Percentiles rank a stretch among this genome's conserved stretches.
Evolutionary conservation across 2,329 filamentous ascomycete genomes (phyloP).

Genomic region (Onygenales sp.): DNA sequence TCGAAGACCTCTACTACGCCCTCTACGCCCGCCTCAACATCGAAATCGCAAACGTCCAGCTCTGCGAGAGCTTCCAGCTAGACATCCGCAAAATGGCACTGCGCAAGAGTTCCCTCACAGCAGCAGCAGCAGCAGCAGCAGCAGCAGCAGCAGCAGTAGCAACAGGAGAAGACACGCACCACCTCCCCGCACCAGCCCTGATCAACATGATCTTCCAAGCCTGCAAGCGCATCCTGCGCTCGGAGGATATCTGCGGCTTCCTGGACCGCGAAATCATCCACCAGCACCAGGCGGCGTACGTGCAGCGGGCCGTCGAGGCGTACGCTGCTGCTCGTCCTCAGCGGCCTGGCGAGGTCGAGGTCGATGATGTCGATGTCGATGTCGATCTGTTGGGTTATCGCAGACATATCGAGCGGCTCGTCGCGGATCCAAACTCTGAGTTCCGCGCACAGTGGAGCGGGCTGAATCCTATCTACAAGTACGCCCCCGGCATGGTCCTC

Average conservation of each 20-base stretch:
- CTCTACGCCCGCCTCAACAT: slow-evolving; percentile 27
- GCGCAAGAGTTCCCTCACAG: slow-evolving; percentile 9
- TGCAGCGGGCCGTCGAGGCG: slow-evolving; percentile 16
- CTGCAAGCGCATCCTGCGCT: slow-evolving; percentile 25
- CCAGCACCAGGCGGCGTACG: slow-evolving; percentile 21
- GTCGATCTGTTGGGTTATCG: slow-evolving; percentile 24
- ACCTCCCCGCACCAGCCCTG: slow-evolving; percentile 25
- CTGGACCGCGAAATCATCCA: slow-evolving; percentile 19
- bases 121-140: not conserved
- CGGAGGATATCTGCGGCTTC: slow-evolving; percentile 16
- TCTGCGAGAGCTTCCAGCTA: slow-evolving; percentile 22
- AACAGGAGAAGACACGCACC: not conserved
- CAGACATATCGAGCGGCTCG: slow-evolving; percentile 16
- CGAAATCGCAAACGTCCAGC: slow-evolving; percentile 27
- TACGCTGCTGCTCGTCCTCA: not conserved
- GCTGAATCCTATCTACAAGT: slow-evolving; percentile 20
- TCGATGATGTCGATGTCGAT: too few relatives aligned
- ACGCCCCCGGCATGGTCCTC: slow-evolving; percentile 21
- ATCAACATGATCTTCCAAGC: slow-evolving; percentile 23
- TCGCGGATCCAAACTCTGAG: slow-evolving; percentile 13
- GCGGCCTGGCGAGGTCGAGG: too few relatives aligned
- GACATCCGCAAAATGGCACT: slow-evolving; percentile 13
- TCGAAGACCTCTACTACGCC: slow-evolving; percentile 28
- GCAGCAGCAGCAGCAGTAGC: not conserved
- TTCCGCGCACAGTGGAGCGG: slow-evolving; percentile 23